phyloP scores from a whole-genome alignment of 768 basidiomycete species.

The Lactifluus subvellereus region DNA sequence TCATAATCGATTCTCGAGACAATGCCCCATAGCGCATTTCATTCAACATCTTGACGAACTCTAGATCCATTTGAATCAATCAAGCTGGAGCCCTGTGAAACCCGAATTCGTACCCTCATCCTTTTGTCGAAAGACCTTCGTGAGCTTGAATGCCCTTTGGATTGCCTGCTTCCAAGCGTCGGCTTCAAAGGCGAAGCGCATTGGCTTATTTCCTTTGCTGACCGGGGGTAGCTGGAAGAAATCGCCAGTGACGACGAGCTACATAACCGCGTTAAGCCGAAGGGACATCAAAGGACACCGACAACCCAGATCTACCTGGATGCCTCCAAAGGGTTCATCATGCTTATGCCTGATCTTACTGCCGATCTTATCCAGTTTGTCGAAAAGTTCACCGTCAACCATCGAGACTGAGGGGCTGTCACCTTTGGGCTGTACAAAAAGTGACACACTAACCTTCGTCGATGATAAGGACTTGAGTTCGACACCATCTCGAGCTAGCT shows the following conservation, averaged over 20 bases:
- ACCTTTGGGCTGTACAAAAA: slow-evolving; percentile 5
- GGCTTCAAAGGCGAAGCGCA: slow-evolving; percentile 93
- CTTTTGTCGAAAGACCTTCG: slow-evolving; percentile 91
- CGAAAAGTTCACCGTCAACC: slow-evolving; percentile 90
- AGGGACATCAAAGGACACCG: neutral
- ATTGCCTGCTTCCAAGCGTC: slow-evolving; percentile 68
- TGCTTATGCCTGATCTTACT: slow-evolving; percentile 52
- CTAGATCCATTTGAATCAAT: slow-evolving; percentile 35
- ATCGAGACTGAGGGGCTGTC: slow-evolving; percentile 70
- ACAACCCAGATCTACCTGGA: slow-evolving; percentile 52
- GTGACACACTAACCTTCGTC: slow-evolving; percentile 56
- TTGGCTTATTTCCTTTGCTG: slow-evolving; percentile 46
- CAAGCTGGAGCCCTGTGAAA: slow-evolving; percentile 8
- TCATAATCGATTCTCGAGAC: slow-evolving; percentile 53
- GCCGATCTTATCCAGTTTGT: slow-evolving; percentile 79
- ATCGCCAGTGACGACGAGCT: slow-evolving; percentile 92
- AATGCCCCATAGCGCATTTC: slow-evolving; percentile 93
- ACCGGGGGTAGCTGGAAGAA: slow-evolving; percentile 99
- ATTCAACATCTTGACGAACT: slow-evolving; percentile 94
- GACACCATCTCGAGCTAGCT: slow-evolving; percentile 68
- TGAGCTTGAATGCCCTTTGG: slow-evolving; percentile 82
- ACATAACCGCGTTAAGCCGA: slow-evolving; percentile 1
- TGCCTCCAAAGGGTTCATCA: slow-evolving; percentile 78
- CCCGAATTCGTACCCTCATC: slow-evolving; percentile 61
- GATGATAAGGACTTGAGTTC: slow-evolving; percentile 79